Base-by-base conservation (phyloP, 2,329 filamentous ascomycete species). In the Dactylellina sp. region DNA sequence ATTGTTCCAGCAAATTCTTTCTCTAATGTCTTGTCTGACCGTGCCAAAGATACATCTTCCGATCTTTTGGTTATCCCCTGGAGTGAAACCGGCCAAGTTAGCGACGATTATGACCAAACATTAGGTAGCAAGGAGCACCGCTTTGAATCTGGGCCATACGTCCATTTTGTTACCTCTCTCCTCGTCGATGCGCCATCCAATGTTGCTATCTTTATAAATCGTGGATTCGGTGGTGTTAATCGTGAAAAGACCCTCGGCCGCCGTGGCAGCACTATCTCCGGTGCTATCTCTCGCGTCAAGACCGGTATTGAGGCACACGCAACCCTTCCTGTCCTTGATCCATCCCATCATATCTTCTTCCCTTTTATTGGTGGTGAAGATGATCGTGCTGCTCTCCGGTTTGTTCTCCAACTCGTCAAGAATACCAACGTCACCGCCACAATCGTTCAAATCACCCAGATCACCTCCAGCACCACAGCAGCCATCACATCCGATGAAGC, bases 351-450 rank as follows among this genome's bases (percentile, higher is more conserved):
- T 79, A 86, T 98, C 76, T 93, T 96, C 80, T 84, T 96, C 61
- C 90, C 93, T 0, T 98, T 92, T 81, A 89, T 97, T 71, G 93
- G 94, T 16, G 91, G 91, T 7, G 83, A 84, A 0, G 95, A 99
- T 79, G 94, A 97, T 79, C 86, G 88, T 6, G 87, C 89, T 2
- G 93, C 93, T 0, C 84, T 98, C 0, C 85, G 89, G 0, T 87
- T 98, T 22, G 90, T 94, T 1, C 84, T 98, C 1, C 94, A 97
- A 79, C 85, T 99, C 0, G 91, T 89, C 0, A 88, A 89, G 80
- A 95, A 93, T 78, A 85, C 87, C 2, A 87, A 91, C 46, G 88
- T 97, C 24, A 93, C 91, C 0, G 91, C 89, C 0, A 94, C 91
- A 0, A 86, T 97, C 32, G 83, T 90, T 0, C 88, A 89, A 74